phyloP scores from a whole-genome alignment of 2,329 filamentous ascomycete genomes.

The Endoconidiophora laricicola region DNA sequence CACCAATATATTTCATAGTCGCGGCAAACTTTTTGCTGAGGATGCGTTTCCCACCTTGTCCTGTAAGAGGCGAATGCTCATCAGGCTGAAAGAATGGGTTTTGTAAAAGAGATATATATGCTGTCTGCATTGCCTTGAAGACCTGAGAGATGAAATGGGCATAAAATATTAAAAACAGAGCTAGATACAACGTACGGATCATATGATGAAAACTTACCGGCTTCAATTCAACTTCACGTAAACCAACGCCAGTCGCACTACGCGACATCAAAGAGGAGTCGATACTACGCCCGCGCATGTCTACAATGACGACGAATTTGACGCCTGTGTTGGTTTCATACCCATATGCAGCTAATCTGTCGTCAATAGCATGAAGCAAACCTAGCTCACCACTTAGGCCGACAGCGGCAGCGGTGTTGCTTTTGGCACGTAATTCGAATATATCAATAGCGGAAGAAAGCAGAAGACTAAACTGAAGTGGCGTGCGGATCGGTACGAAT shows the following conservation, averaged over 20 bases:
- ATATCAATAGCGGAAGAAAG: slow-evolving; percentile 85
- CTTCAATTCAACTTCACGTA: slow-evolving; percentile 77
- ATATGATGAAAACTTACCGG: slow-evolving; percentile 27
- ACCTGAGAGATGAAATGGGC: slow-evolving; percentile 20
- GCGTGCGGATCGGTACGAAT: slow-evolving; percentile 43
- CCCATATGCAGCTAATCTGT: slow-evolving; percentile 83
- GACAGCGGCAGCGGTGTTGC: slow-evolving; percentile 41
- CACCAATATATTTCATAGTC: slow-evolving; percentile 74
- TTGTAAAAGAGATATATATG: slow-evolving; percentile 74
- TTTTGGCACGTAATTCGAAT: slow-evolving; percentile 69
- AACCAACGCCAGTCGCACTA: slow-evolving; percentile 32
- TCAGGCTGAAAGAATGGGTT: slow-evolving; percentile 94
- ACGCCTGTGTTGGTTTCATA: slow-evolving; percentile 93
- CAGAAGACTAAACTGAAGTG: slow-evolving; percentile 82
- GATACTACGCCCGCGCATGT: slow-evolving; percentile 60
- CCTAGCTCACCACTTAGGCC: slow-evolving; percentile 69
- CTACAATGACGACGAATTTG: slow-evolving; percentile 77
- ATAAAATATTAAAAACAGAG: neutral
- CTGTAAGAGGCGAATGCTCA: slow-evolving; percentile 48
- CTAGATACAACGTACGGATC: neutral
- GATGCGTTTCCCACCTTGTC: slow-evolving; percentile 49
- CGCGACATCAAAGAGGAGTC: slow-evolving; percentile 17
- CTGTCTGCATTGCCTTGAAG: slow-evolving; percentile 82
- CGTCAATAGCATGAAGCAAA: slow-evolving; percentile 82
- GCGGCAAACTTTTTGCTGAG: slow-evolving; percentile 63